A percentile compares a stretch with the other conserved stretches of the same genome.
Conservation (phyloP, 139 green algal species). For the Diplosphaera chodatii region DNA sequence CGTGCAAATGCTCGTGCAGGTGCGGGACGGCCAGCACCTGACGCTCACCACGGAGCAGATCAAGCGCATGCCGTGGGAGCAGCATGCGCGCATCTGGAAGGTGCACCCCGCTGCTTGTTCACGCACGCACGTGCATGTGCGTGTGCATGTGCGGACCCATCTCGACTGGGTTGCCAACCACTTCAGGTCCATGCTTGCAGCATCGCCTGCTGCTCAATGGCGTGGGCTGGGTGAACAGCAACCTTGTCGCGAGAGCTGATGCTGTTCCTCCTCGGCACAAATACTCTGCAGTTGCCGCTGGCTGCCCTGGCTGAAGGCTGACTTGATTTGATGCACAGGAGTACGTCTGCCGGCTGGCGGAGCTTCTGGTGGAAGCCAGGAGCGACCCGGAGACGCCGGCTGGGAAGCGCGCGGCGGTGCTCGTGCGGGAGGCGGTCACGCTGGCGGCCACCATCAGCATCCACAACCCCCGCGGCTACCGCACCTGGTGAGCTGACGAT, state of each 20-base stretch:
- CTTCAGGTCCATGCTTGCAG: no score
- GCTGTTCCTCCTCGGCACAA: no score
- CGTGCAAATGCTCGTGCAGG: neutral
- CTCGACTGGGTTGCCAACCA: no score
- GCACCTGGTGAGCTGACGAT: neutral
- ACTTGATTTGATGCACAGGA: neutral
- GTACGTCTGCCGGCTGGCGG: neutral
- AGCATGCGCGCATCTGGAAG: constrained; percentile 2
- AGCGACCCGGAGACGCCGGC: neutral
- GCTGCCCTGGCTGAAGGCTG: no score
- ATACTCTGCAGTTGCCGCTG: no score
- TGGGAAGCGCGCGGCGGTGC: neutral
- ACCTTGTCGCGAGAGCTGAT: no score
- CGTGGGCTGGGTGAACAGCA: no score
- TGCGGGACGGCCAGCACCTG: neutral
- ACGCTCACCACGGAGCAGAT: constrained; percentile 3
- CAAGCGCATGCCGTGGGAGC: constrained; percentile 2
- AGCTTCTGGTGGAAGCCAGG: neutral
- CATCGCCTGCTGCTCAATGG: no score
- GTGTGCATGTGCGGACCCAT: no score
- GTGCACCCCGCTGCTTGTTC: neutral
- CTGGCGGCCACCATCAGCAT: neutral
- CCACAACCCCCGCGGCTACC: neutral
- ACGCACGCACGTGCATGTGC: no score
- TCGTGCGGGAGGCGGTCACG: neutral